Conservation (phyloP, 441 rosid genomes). For the Gossypium aridum region DNA sequence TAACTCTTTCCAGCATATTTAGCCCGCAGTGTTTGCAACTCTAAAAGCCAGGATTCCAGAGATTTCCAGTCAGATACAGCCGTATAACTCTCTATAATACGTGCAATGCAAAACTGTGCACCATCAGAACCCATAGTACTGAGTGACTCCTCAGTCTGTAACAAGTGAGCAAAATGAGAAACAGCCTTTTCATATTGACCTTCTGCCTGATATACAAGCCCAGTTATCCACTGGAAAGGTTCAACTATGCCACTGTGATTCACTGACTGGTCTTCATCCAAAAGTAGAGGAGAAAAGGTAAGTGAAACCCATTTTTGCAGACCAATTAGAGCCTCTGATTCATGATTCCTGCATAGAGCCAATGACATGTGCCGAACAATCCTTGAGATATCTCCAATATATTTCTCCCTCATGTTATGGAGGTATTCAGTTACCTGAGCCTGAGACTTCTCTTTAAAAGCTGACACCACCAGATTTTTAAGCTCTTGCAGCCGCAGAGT, state of each 20-base stretch:
- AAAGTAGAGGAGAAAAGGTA: conserved; percentile 65
- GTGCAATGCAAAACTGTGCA: conserved; percentile 79
- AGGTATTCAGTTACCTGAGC: conserved; percentile 53
- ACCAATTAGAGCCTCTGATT: conserved; percentile 78
- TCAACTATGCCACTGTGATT: conserved; percentile 33
- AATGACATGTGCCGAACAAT: conserved; percentile 68
- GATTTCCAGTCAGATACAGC: conserved; percentile 93
- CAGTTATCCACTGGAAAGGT: conserved; percentile 75
- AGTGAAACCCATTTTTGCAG: conserved; percentile 73
- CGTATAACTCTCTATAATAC: conserved; percentile 86
- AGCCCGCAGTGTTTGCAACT: conserved; percentile 87
- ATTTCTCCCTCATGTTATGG: conserved; percentile 44
- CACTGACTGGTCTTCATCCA: conserved; percentile 52
- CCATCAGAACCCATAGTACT: conserved; percentile 87
- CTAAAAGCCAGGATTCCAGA: conserved; percentile 78
- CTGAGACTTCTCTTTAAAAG: conserved; percentile 71
- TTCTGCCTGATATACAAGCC: conserved; percentile 84
- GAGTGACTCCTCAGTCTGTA: conserved; percentile 75
- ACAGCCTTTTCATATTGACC: conserved; percentile 88
- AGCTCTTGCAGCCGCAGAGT: conserved; percentile 84
- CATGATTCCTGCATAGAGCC: conserved; percentile 73
- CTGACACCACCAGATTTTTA: conserved; percentile 41
- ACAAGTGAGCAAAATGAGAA: conserved; percentile 73
- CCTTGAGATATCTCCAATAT: conserved; percentile 61
- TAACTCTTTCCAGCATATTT: conserved; percentile 94